A percentile compares a stretch with the other conserved stretches of the same genome.
Conservation (phyloP, 371 early-diverging fungal genomes). For the Nematocida ausubeli region DNA sequence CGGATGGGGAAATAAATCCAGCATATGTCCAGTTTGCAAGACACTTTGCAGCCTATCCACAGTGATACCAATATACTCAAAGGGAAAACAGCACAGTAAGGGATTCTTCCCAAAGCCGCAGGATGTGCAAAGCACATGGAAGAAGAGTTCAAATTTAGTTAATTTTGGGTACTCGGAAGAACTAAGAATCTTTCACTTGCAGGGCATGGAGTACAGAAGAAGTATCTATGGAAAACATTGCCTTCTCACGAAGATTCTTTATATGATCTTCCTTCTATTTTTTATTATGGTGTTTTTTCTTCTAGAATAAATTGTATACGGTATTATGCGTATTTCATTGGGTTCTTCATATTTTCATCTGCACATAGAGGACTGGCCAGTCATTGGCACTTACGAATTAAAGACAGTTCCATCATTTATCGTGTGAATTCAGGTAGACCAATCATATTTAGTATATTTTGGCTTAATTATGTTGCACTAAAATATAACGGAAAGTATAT, state of each 20-base stretch:
- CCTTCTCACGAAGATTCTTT: conserved; percentile 35
- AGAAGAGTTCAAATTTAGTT: background rate
- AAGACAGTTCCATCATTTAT: too few relatives aligned
- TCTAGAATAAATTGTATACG: conserved; percentile 26
- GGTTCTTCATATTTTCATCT: too few relatives aligned
- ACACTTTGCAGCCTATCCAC: conserved; percentile 35
- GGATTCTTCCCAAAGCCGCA: conserved; percentile 11
- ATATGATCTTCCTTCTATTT: conserved; percentile 32
- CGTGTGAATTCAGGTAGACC: too few relatives aligned
- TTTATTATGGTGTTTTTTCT: conserved; percentile 40
- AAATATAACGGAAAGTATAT: too few relatives aligned
- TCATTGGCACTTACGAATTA: too few relatives aligned
- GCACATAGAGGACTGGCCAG: too few relatives aligned
- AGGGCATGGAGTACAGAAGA: conserved; percentile 43
- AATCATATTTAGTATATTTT: too few relatives aligned
- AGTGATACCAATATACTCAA: conserved; percentile 57
- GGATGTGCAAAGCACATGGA: background rate
- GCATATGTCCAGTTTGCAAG: conserved; percentile 60
- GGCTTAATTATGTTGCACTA: too few relatives aligned
- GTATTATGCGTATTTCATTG: too few relatives aligned
- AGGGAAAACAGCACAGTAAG: background rate
- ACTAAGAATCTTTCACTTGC: conserved; percentile 46
- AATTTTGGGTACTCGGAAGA: conserved; percentile 16
- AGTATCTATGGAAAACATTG: conserved; percentile 9
- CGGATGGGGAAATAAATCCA: conserved; percentile 52